Conservation (phyloP, 2,329 filamentous ascomycete genomes). For the Cladosporium phlei region DNA sequence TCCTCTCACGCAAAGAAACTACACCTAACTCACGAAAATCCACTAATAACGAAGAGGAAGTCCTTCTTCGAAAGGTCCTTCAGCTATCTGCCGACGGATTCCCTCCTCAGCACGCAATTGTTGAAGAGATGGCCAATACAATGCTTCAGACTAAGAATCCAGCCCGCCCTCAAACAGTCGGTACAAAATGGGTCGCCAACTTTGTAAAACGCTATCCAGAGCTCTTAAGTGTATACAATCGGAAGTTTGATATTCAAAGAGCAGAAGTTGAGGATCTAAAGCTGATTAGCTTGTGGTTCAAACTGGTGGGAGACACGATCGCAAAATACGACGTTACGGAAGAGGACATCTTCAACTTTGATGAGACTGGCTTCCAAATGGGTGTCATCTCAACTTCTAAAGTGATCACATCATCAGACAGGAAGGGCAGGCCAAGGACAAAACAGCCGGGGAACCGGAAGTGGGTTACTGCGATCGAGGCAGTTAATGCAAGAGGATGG, state of each 20-base stretch:
- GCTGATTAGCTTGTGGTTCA: constrained; percentile 14
- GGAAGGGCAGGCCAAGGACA: constrained; percentile 13
- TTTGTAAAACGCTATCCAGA: constrained; percentile 2
- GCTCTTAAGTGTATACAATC: not conserved
- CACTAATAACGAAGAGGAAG: not conserved
- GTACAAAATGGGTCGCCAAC: constrained; percentile 3
- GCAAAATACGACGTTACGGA: constrained; percentile 12
- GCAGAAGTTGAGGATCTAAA: constrained; percentile 6
- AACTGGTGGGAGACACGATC: constrained; percentile 13
- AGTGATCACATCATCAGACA: constrained; percentile 22
- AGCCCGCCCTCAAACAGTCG: constrained; percentile 5
- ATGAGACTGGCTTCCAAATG: constrained; percentile 25
- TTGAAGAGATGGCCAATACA: constrained; percentile 13
- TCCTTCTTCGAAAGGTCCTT: constrained; percentile 7
- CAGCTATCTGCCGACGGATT: not conserved
- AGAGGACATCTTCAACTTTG: constrained; percentile 20
- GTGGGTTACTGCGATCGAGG: constrained; percentile 26
- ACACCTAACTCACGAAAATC: constrained; percentile 1
- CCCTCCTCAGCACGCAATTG: constrained; percentile 11
- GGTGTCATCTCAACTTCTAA: constrained; percentile 19
- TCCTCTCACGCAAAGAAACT: not conserved
- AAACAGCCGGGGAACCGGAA: constrained; percentile 25
- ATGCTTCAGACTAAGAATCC: constrained; percentile 8
- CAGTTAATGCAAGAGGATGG: constrained; percentile 13
- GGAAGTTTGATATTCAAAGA: constrained; percentile 5